phyloP scores from a whole-genome alignment of 225 moss, liverwort and hornwort genomes.

The Straminergon stramineum region DNA sequence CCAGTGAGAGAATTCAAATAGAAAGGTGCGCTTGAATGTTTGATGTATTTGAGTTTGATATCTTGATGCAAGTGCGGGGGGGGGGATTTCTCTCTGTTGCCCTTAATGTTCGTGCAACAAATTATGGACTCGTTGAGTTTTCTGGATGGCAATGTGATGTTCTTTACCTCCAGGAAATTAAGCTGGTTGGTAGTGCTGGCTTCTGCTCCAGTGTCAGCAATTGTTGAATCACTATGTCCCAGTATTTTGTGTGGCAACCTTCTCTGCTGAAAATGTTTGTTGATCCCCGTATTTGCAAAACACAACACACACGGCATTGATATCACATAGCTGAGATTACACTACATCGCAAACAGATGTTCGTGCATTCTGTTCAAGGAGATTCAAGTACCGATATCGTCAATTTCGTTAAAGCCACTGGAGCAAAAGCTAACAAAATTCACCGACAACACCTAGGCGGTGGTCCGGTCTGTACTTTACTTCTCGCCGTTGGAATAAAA shows the following conservation, averaged over 20 bases:
- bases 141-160: neutral
- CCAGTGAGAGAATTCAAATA: neutral
- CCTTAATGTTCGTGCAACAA: neutral
- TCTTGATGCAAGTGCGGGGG: neutral
- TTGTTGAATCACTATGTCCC: neutral
- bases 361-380: neutral
- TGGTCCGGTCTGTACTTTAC: neutral
- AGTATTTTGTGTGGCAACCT: neutral
- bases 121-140: neutral
- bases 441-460: neutral
- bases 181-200: too few relatives aligned
- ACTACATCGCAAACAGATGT: too few relatives aligned
- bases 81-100: neutral
- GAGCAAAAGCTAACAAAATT: neutral
- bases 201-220: neutral
- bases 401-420: neutral
- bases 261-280: neutral
- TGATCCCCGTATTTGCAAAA: neutral
- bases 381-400: neutral
- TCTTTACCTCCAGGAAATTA: neutral
- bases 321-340: neutral
- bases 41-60: neutral
- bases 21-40: neutral
- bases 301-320: neutral
- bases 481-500: neutral